Evolutionary conservation across 176 grass and related monocot genomes (phyloP), one percentile per base, ranked within the genome.

Genomic region (Carex pumila): DNA sequence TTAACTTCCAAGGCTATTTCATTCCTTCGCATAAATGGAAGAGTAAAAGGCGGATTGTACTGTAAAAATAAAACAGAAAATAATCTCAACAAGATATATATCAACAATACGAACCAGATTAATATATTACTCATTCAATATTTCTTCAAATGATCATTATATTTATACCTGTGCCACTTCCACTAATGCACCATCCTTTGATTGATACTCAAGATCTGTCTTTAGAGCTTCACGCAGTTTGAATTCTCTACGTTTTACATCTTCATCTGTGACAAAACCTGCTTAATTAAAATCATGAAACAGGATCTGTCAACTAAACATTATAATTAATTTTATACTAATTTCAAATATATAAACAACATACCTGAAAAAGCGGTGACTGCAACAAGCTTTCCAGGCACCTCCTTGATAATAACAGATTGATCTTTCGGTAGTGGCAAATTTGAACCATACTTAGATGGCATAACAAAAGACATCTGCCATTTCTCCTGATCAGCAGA

Each of bases 401-500:
- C 86, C 84, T 98, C 95, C 75, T 93, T 93, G 65, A 94, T 91
- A 18, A 21, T 89, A 41, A 98, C 91, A 83, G 92, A 86, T 83
- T 88, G 67, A 84, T 98, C 95, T 77, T 93, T 90, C 57, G 95
- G 92, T 29, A 85, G 36, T 50, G 95, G 95, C 86, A 94, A 84
- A 71, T 98, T 79, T 14, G 86, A 85, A 77, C 92, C 91, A 66
- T 98, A 98, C 72, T 94, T 94, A 9, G 91, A 85, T 75, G 95
- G 95, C 92, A 98, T 70, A 79, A 98, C 92, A 90, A 98, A 98
- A 17, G 95, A 98, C 95, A 98, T 98, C 85, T 75, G 88, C 95
- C 92, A 94, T 82, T 90, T 87, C 67, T 89, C 65, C 43, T 70
- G 66, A 81, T 82, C 71, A 85, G 52, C 67, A 61, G 82, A 87